Conservation (phyloP, 2,329 filamentous ascomycete genomes). For the Fusarium humuli region DNA sequence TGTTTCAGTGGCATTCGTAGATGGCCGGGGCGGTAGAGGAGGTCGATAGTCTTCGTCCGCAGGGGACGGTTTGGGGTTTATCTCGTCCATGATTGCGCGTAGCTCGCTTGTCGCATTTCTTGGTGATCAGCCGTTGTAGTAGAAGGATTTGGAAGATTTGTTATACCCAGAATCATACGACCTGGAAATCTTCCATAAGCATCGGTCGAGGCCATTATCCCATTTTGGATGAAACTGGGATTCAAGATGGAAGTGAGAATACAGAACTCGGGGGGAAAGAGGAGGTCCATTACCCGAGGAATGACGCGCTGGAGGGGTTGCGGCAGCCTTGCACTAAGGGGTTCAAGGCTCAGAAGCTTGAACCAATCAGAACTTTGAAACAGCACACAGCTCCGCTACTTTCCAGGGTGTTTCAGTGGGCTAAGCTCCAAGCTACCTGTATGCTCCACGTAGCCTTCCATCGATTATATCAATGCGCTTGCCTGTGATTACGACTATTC, state of each 20-base stretch:
- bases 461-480: slow-evolving; percentile 31
- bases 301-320: slow-evolving; percentile 44
- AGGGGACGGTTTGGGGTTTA: slow-evolving; percentile 47
- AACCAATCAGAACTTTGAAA: slow-evolving; percentile 37
- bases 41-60: slow-evolving; percentile 61
- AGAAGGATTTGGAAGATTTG: neutral
- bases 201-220: slow-evolving; percentile 45
- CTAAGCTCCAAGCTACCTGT: slow-evolving; percentile 27
- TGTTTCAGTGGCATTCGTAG: slow-evolving; percentile 53
- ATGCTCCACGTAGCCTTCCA: slow-evolving; percentile 48
- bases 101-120: slow-evolving; percentile 47
- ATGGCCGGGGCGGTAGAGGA: slow-evolving; percentile 66
- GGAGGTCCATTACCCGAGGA: slow-evolving; percentile 16
- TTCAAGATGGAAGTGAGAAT: slow-evolving; percentile 9
- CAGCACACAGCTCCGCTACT: slow-evolving; percentile 8
- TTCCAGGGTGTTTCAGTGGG: slow-evolving; percentile 33
- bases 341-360: slow-evolving; percentile 27
- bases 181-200: slow-evolving; percentile 20
- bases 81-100: slow-evolving; percentile 40
- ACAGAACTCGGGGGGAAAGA: slow-evolving; percentile 16
- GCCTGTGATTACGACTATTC: slow-evolving; percentile 31
- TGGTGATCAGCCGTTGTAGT: slow-evolving; percentile 11
- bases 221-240: slow-evolving; percentile 47
- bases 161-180: slow-evolving; percentile 25
- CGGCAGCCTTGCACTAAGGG: slow-evolving; percentile 45